Evolutionary conservation across 2,329 filamentous ascomycete genomes (phyloP).

Genomic region (Nigrospora sphaerica): DNA sequence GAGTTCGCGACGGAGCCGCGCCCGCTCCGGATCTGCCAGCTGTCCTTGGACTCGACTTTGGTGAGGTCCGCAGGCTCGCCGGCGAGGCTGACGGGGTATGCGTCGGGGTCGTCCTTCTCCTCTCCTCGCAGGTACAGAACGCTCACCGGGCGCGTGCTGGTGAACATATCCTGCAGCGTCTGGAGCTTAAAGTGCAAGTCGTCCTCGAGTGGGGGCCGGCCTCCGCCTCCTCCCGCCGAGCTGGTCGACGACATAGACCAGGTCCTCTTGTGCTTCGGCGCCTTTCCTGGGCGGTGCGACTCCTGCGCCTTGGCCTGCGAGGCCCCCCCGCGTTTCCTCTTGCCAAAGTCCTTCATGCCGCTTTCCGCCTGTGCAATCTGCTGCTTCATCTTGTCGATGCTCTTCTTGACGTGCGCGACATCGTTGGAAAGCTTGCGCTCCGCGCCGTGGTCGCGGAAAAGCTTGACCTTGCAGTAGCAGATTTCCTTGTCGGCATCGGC

Average conservation of each 20-base stretch:
- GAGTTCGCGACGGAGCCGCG: constrained; percentile 53
- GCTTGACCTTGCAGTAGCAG: constrained; percentile 93
- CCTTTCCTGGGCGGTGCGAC: constrained; percentile 65
- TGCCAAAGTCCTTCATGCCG: constrained; percentile 60
- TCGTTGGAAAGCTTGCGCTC: constrained; percentile 95
- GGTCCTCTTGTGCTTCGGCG: constrained; percentile 83
- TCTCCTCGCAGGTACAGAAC: constrained; percentile 71
- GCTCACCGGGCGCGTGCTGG: constrained; percentile 71
- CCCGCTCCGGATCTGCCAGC: constrained; percentile 46
- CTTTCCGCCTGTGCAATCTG: constrained; percentile 76
- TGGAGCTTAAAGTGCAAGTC: constrained; percentile 74
- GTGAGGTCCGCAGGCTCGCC: constrained; percentile 59
- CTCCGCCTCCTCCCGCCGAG: constrained; percentile 42
- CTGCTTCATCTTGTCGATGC: constrained; percentile 91
- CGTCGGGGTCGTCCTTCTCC: constrained; percentile 71
- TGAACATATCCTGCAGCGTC: constrained; percentile 81
- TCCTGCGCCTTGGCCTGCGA: constrained; percentile 36
- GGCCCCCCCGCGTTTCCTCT: constrained; percentile 50
- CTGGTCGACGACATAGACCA: constrained; percentile 88
- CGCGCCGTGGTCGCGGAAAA: constrained; percentile 92
- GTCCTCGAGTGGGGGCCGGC: constrained; percentile 56
- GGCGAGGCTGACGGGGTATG: constrained; percentile 66
- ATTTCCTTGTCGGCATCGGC: constrained; percentile 57
- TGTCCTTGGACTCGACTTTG: constrained; percentile 42
- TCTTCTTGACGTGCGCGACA: constrained; percentile 89